phyloP scores from a whole-genome alignment of 1,139 yeast species.

The Candida mesenterica region DNA sequence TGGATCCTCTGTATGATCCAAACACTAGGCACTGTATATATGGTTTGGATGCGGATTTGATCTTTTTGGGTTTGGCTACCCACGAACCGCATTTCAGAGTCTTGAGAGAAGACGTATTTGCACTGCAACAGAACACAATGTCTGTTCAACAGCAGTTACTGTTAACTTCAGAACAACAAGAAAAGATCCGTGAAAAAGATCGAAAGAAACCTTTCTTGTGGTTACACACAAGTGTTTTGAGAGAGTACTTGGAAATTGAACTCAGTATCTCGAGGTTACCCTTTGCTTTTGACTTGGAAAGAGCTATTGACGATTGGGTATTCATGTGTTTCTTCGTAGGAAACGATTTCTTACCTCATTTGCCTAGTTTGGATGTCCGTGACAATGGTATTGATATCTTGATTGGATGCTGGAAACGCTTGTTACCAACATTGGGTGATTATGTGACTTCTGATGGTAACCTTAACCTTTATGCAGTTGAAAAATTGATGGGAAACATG shows the following conservation, averaged over 20 bases:
- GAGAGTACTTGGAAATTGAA: conserved; percentile 88
- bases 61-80: conserved; percentile 90
- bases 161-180: conserved; percentile 62
- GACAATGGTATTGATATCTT: conserved; percentile 88
- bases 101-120: conserved; percentile 94
- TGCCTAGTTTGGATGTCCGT: conserved; percentile 91
- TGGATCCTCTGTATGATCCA: conserved; percentile 82
- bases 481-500: conserved; percentile 60
- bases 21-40: conserved; percentile 92
- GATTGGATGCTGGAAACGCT: conserved; percentile 78
- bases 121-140: conserved; percentile 53
- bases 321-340: conserved; percentile 99
- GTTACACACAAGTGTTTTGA: conserved; percentile 82
- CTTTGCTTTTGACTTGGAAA: conserved; percentile 80
- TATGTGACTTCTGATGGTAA: conserved; percentile 89
- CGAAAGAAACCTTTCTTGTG: conserved; percentile 86
- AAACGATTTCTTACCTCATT: conserved; percentile 95
- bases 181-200: conserved; percentile 52
- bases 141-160: conserved; percentile 50
- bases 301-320: conserved; percentile 98
- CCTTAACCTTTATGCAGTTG: conserved; percentile 74
- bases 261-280: conserved; percentile 66
- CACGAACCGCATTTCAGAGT: conserved; percentile 97
- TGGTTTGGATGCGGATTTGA: conserved; percentile 97
- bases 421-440: conserved; percentile 64